A percentile compares a stretch with the other conserved stretches of the same genome.
Conservation (phyloP, 768 basidiomycete species). For the Boletus insuetus region DNA sequence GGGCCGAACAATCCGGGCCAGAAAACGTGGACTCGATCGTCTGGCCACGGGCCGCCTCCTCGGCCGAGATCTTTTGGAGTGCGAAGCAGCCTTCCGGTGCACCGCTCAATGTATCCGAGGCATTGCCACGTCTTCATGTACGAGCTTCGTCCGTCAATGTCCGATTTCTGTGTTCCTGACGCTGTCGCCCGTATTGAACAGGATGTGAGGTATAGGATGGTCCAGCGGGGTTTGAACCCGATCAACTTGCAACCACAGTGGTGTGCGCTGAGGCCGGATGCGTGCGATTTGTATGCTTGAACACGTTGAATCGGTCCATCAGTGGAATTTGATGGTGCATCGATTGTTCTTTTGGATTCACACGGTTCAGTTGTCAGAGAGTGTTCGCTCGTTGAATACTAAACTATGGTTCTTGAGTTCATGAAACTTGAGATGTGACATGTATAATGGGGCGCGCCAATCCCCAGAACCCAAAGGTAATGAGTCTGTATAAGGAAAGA, state of each 20-base stretch:
- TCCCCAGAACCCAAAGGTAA: no score
- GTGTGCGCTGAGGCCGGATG: conserved; percentile 50
- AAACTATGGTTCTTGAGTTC: no score
- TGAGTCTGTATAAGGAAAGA: no score
- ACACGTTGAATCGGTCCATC: not conserved
- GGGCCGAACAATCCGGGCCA: conserved; percentile 46
- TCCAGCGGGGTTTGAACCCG: conserved; percentile 46
- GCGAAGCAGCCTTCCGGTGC: conserved; percentile 36
- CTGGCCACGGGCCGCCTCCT: conserved; percentile 48
- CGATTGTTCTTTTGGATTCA: no score
- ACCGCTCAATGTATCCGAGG: conserved; percentile 35
- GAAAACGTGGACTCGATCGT: conserved; percentile 41
- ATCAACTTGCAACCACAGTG: conserved; percentile 53
- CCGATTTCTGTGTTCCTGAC: not conserved
- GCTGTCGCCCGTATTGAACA: not conserved
- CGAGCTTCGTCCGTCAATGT: not conserved
- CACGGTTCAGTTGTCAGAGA: no score
- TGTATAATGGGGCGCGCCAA: no score
- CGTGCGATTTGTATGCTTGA: conserved; percentile 36
- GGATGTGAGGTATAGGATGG: conserved; percentile 48
- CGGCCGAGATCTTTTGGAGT: conserved; percentile 56
- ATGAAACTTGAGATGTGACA: no score
- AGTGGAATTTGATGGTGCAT: not conserved
- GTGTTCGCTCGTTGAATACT: no score
- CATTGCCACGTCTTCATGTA: conserved; percentile 48